Base-by-base conservation (phyloP, 768 basidiomycete genomes). In the Lactifluus rugatus region DNA sequence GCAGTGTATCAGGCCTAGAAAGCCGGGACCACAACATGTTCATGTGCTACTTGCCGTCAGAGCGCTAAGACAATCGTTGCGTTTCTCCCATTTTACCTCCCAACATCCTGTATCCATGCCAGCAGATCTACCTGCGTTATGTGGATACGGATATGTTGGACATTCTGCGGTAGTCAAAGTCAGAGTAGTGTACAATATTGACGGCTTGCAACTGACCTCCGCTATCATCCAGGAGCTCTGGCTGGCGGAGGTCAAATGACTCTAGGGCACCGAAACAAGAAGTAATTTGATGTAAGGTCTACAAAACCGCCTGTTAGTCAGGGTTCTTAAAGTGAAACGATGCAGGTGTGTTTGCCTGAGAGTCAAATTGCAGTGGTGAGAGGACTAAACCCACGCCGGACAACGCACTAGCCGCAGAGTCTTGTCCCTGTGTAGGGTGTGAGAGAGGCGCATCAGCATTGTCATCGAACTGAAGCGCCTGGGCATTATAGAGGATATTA, bases 21-120 rank as follows among this genome's bases (percentile, higher is more conserved):
- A 28, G 32, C 48, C 10, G 46, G 41, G 36, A 46, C 10, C 9
- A 26, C 16, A 25, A 8, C 4, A 10, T 44, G 42, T 44, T 11
- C 23, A 31, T 21, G 31, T 17, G n/a, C 48, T 17, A 69, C 73
- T 55, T 67, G 87, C 89, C 78, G 81, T 80, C 48, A 87, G 73
- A 23, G 89, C 89, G 60, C 73, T 80, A 42, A 89, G 78, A 58
- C 84, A 86, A 63, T 91, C 83, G 59, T 88, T 84, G 44, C 89
- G 77, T 68, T 87, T 81, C 26, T 78, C 74, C 85, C 86, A 92
- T 66, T 90, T 92, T 41, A 89, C 76, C 65, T 86, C 85, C 82
- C 85, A 90, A 58, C 84, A 83, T 5, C 75, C 70, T 1, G 64
- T 61, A 52, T 82, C 79, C 87, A 88, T 89, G 11, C 65, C 64